phyloP scores from a whole-genome alignment of 148 eudicot species.

The Limonium bicolor region DNA sequence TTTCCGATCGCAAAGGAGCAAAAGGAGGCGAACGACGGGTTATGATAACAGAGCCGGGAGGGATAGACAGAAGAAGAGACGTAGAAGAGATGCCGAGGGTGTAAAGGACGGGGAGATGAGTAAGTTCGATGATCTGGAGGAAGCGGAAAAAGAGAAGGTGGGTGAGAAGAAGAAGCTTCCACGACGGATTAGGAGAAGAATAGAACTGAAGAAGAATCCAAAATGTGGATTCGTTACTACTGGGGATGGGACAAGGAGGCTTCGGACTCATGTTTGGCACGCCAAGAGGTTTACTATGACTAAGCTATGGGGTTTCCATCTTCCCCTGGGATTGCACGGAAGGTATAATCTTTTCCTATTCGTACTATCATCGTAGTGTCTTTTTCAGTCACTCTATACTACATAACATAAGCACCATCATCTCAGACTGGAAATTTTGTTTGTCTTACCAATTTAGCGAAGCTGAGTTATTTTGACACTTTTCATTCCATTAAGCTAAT shows the following conservation, averaged over 20 bases:
- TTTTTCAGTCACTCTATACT: too few species aligned
- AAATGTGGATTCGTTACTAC: conserved; percentile 38
- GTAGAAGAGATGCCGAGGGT: conserved; percentile 12
- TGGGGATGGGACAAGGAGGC: conserved; percentile 72
- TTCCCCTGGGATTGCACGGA: conserved; percentile 68
- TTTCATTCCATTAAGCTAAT: too few species aligned
- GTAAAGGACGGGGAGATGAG: conserved; percentile 8
- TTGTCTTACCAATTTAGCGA: too few species aligned
- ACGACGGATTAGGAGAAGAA: conserved; percentile 48
- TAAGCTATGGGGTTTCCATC: conserved; percentile 70
- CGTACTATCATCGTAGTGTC: too few species aligned
- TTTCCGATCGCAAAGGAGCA: conserved; percentile 52
- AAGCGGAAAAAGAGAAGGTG: neutral
- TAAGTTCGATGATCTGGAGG: too few species aligned
- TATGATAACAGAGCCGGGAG: conserved; percentile 17
- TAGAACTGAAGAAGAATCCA: conserved; percentile 46
- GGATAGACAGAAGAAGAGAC: conserved; percentile 13
- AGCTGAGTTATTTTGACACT: too few species aligned
- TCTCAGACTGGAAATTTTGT: too few species aligned
- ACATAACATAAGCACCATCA: too few species aligned
- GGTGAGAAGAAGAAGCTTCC: conserved; percentile 20
- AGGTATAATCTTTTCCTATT: conserved; percentile 22
- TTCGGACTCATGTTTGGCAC: conserved; percentile 83
- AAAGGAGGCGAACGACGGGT: conserved; percentile 75
- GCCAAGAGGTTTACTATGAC: conserved; percentile 72